These are phyloP conservation scores for Erigeron canadensis DNA, from an alignment of 129 eudicot species.

Conservation along the genomic window DNA sequence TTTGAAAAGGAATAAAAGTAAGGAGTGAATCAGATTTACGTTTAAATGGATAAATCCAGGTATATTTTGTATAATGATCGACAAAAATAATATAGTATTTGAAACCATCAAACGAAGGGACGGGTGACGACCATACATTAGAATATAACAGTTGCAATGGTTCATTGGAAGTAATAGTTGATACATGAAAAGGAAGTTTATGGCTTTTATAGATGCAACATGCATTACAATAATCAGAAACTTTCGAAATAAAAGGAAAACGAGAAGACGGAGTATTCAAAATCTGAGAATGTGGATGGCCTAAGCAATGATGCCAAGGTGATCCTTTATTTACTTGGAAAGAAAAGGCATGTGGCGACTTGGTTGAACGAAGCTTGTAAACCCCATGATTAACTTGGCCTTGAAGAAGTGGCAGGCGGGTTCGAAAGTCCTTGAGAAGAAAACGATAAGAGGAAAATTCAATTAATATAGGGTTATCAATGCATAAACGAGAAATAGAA, in stretches of 20 bases:
- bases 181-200: neutral
- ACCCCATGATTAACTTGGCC: neutral
- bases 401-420: neutral
- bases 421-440: neutral
- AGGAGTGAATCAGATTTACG: neutral
- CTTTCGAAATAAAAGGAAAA: neutral
- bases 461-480: neutral
- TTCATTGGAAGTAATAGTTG: neutral
- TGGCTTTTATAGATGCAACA: neutral
- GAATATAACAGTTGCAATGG: neutral
- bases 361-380: neutral
- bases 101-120: neutral
- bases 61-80: neutral
- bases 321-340: neutral
- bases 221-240: neutral
- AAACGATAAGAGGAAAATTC: neutral
- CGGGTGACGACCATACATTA: neutral
- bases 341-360: neutral
- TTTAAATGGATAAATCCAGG: neutral
- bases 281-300: neutral
- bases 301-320: neutral
- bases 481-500: neutral
- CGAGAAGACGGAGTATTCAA: neutral
- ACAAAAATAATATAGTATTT: neutral
- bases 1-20: neutral